A percentile compares a stretch with the other conserved stretches of the same genome.
phyloP scores from a whole-genome alignment of 768 basidiomycete genomes.

The Collybia sp. region DNA sequence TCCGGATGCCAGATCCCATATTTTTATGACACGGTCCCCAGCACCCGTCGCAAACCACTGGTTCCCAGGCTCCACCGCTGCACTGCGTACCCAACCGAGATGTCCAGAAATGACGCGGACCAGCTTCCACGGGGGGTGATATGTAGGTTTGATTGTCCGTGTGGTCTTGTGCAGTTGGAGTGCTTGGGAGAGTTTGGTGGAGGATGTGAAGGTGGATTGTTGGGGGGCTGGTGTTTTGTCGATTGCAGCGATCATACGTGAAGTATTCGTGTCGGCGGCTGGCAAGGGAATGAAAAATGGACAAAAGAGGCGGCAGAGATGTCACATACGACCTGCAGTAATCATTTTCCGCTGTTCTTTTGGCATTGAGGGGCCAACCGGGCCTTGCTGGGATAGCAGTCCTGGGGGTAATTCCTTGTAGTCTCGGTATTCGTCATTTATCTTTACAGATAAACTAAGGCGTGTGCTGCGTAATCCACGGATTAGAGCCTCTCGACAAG shows the following conservation, averaged over 20 bases:
- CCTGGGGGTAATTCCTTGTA: conserved; percentile 81
- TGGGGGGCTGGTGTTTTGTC: conserved; percentile 67
- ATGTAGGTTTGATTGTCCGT: conserved; percentile 90
- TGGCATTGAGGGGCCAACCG: conserved; percentile 77
- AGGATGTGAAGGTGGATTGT: conserved; percentile 67
- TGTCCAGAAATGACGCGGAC: conserved; percentile 96
- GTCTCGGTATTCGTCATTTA: conserved; percentile 86
- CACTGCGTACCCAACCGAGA: conserved; percentile 94
- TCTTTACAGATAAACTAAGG: conserved; percentile 76
- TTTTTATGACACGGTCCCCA: conserved; percentile 96
- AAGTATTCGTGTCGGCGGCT: conserved; percentile 44
- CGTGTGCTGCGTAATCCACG: conserved; percentile 43
- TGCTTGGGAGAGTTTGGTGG: conserved; percentile 75
- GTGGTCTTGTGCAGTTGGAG: conserved; percentile 91
- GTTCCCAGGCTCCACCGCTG: conserved; percentile 97
- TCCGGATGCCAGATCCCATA: conserved; percentile 98
- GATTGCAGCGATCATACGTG: conserved; percentile 67
- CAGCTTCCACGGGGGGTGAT: conserved; percentile 96
- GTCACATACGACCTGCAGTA: conserved; percentile 60
- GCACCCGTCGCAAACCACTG: conserved; percentile 99
- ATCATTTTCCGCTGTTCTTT: conserved; percentile 60
- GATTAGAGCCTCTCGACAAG: not conserved
- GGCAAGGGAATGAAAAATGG: conserved; percentile 15
- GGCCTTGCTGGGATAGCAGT: conserved; percentile 74
- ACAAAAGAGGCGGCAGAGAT: conserved; percentile 3